These are phyloP conservation scores for Zymoseptoria brevis DNA, from an alignment of 2,329 filamentous ascomycete genomes.

Conservation along the genomic window DNA sequence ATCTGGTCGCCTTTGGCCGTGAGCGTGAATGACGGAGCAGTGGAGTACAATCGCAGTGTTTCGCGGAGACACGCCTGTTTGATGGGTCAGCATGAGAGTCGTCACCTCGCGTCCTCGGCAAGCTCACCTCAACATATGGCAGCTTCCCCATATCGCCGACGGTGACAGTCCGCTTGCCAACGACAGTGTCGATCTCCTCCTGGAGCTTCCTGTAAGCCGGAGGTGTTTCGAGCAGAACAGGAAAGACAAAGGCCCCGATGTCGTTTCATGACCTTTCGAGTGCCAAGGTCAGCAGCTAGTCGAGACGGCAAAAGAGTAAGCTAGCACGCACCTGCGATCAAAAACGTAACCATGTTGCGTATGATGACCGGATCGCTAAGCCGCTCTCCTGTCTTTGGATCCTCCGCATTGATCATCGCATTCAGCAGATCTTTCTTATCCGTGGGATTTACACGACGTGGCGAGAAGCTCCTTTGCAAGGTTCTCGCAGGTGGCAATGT, in stretches of 20 bases:
- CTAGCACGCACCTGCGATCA: conserved; percentile 44
- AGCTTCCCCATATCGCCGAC: conserved; percentile 57
- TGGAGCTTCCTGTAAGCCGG: conserved; percentile 53
- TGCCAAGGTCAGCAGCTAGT: neutral
- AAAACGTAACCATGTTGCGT: conserved; percentile 60
- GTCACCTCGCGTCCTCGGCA: neutral
- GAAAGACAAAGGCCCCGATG: conserved; percentile 59
- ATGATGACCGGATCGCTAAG: conserved; percentile 56
- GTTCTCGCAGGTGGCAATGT: conserved; percentile 49
- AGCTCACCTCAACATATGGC: conserved; percentile 39
- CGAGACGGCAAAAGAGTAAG: neutral
- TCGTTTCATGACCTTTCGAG: conserved; percentile 56
- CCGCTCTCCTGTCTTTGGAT: conserved; percentile 56
- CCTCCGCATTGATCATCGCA: conserved; percentile 60
- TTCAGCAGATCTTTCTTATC: conserved; percentile 55
- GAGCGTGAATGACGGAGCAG: conserved; percentile 48
- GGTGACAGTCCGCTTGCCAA: conserved; percentile 51
- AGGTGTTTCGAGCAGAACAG: conserved; percentile 57
- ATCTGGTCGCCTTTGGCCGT: conserved; percentile 27
- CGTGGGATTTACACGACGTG: conserved; percentile 46
- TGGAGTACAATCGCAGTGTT: conserved; percentile 52
- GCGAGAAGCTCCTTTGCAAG: conserved; percentile 55
- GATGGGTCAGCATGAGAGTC: neutral
- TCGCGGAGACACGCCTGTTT: conserved; percentile 59
- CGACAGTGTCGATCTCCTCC: conserved; percentile 58